Evolutionary conservation across 345 rosid species (phyloP), one percentile per base, ranked within the genome.

Genomic region (Odontarrhena argentea): DNA sequence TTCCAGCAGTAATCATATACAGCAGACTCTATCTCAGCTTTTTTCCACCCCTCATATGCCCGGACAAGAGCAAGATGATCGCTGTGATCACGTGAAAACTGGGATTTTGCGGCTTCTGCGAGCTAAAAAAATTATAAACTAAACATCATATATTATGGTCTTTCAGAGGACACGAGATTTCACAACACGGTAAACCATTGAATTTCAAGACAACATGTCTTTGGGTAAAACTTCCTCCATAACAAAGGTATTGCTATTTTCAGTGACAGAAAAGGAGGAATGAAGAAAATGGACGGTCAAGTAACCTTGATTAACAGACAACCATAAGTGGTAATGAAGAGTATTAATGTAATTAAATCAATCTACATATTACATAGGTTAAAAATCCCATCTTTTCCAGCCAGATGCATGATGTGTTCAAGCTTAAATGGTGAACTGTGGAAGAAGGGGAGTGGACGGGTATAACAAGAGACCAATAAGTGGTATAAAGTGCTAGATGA

Each of bases 1-100:
- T 77, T 89, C 97, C 98, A 93, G 78, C 98, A 89, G 72, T 81
- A 93, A 14, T 93, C 98, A 66, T 84, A 83, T 34, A 86, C 90
- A 56, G 83, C 77, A 78, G 80, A 77, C 70, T 83, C 81, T 57
- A 47, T 73, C 69, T 93, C 98, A 60, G 96, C 96, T 55, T 77
- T 87, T 77, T 71, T 79, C 97, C 97, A 89, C 73, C 97, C 94
- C 65, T 89, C 85, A 25, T 83, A 89, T 60, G 97, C 96, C 56
- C 92, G 85, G 12, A 87, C 83, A 77, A 93, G 89, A 2, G 97
- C 96, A 67, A 89, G 87, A 65, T 93, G 97, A 63, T 93, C 98
- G 58, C 98, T 93, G 58, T 80, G 73, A 82, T 86, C 90, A 70
- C 53, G 67, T 28, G 98, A 87, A 81, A 86, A 89, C 74, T 86